Evolutionary conservation across 2,329 filamentous ascomycete genomes (phyloP).

Genomic region (Pseudohalonectria lignicola): DNA sequence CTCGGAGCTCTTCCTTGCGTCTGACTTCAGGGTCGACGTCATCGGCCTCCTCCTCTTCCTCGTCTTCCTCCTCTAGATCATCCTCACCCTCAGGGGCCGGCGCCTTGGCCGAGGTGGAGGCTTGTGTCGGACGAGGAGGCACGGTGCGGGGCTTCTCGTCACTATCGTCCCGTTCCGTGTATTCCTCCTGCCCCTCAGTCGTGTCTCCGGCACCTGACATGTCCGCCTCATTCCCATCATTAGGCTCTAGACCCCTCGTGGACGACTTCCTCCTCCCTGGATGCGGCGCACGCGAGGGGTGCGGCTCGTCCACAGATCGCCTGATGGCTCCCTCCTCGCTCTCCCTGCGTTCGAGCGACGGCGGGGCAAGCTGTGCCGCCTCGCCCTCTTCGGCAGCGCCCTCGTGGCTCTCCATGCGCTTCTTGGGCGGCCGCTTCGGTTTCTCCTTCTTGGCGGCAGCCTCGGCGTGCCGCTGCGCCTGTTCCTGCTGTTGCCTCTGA

Average conservation of each 20-base stretch:
- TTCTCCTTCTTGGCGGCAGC: slow-evolving; percentile 76
- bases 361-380: slow-evolving; percentile 19
- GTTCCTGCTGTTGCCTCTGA: slow-evolving; percentile 88
- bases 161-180: slow-evolving; percentile 63
- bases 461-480: slow-evolving; percentile 72
- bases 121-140: too few species aligned
- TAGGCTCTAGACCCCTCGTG: slow-evolving; percentile 29
- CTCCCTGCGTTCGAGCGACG: slow-evolving; percentile 31
- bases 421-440: slow-evolving; percentile 68
- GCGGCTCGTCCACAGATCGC: slow-evolving; percentile 39
- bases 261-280: slow-evolving; percentile 42
- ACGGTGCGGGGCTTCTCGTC: slow-evolving; percentile 44
- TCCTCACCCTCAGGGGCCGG: slow-evolving; percentile 25
- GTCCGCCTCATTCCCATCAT: slow-evolving; percentile 54
- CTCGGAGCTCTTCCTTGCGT: slow-evolving; percentile 77
- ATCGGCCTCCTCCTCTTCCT: slow-evolving; percentile 68
- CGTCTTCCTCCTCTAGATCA: slow-evolving; percentile 43
- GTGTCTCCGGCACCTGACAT: slow-evolving; percentile 55
- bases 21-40: slow-evolving; percentile 80
- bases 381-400: slow-evolving; percentile 20
- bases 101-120: slow-evolving; percentile 23
- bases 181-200: slow-evolving; percentile 47
- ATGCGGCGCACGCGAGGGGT: slow-evolving; percentile 20
- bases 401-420: slow-evolving; percentile 40
- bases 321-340: slow-evolving; percentile 35